Evolutionary conservation across 768 basidiomycete species (phyloP).

Genomic region (Xerocomellus amylosporus): DNA sequence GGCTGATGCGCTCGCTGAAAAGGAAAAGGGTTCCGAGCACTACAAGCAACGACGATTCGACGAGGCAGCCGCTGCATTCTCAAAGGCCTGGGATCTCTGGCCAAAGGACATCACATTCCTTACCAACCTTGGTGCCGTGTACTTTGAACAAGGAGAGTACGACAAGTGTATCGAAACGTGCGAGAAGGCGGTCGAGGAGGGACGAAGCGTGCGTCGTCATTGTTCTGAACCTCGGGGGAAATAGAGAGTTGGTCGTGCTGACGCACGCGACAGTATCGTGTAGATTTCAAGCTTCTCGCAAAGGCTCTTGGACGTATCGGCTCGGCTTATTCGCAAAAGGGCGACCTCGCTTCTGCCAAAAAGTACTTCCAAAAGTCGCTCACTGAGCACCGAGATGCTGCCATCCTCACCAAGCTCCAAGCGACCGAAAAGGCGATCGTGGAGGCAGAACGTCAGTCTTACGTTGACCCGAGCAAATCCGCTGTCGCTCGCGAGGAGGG

Average conservation of each 20-base stretch:
- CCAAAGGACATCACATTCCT: conserved; percentile 93
- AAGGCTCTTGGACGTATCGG: conserved; percentile 93
- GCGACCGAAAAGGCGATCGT: conserved; percentile 74
- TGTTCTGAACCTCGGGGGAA: background rate
- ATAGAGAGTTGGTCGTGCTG: background rate
- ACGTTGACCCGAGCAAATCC: conserved; percentile 83
- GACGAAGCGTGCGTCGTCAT: conserved; percentile 56
- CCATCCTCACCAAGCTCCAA: conserved; percentile 86
- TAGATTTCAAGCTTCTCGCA: conserved; percentile 93
- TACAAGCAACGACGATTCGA: conserved; percentile 88
- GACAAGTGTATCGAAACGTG: conserved; percentile 88
- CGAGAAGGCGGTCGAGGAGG: conserved; percentile 96
- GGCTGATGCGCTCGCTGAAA: conserved; percentile 75
- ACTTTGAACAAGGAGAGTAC: conserved; percentile 92
- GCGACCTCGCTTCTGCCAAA: conserved; percentile 72
- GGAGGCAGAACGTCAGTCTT: conserved; percentile 77
- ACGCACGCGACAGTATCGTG: conserved; percentile 56
- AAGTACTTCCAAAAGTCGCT: conserved; percentile 93
- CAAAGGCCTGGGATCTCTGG: conserved; percentile 89
- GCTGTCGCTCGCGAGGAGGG: conserved; percentile 88
- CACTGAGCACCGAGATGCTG: conserved; percentile 94
- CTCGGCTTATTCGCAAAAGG: conserved; percentile 77
- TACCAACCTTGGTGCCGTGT: conserved; percentile 86
- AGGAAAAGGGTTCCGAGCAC: conserved; percentile 71
- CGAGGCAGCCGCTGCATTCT: conserved; percentile 70